These are phyloP conservation scores for Thelonectria discophora DNA, from an alignment of 2,329 filamentous ascomycete species.

Conservation along the genomic window DNA sequence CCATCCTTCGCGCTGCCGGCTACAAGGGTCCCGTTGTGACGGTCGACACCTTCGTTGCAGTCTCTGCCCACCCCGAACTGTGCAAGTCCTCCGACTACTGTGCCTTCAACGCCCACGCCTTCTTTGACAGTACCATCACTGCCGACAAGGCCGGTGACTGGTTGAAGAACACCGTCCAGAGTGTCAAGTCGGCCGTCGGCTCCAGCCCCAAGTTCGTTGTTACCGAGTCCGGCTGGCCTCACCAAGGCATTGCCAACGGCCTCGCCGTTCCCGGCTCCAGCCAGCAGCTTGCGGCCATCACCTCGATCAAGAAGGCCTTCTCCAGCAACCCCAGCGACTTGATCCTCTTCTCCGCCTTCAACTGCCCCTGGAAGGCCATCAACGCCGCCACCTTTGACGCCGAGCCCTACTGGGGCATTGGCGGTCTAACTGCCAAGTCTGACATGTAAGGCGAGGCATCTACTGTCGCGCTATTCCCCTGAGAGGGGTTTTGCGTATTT, in stretches of 20 bases:
- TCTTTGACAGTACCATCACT: slow-evolving; percentile 74
- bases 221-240: slow-evolving; percentile 88
- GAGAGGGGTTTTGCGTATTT: not conserved
- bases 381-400: slow-evolving; percentile 69
- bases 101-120: slow-evolving; percentile 83
- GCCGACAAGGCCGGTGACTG: slow-evolving; percentile 73
- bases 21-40: slow-evolving; percentile 79
- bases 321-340: slow-evolving; percentile 58
- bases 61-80: slow-evolving; percentile 72
- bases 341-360: slow-evolving; percentile 81
- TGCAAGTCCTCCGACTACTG: slow-evolving; percentile 81
- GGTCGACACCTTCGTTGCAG: slow-evolving; percentile 79
- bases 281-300: slow-evolving; percentile 73
- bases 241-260: slow-evolving; percentile 71
- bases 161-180: slow-evolving; percentile 63
- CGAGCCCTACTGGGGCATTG: slow-evolving; percentile 81
- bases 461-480: too few species aligned
- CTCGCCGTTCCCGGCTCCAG: slow-evolving; percentile 72
- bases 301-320: slow-evolving; percentile 70
- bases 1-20: slow-evolving; percentile 66
- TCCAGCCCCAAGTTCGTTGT: slow-evolving; percentile 71
- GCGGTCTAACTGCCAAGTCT: slow-evolving; percentile 40
- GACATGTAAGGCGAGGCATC: slow-evolving; percentile 22
- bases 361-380: slow-evolving; percentile 81
- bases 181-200: slow-evolving; percentile 51